Base-by-base conservation (phyloP, 2,329 filamentous ascomycete genomes). In the Colletotrichum liriopes region DNA sequence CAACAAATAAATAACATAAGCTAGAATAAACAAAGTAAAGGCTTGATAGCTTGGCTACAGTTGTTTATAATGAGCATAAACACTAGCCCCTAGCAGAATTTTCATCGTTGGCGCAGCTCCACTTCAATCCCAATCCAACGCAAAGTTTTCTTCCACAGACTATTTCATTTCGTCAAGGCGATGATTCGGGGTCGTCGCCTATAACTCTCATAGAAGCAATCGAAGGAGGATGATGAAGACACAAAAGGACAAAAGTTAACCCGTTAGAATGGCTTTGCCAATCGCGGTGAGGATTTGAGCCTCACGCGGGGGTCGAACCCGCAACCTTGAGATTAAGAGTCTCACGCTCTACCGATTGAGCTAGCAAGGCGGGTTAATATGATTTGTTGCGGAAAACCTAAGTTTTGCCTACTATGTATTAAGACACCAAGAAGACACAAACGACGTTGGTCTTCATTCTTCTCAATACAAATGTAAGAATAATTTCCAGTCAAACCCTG, bases 281-380 rank as follows among this genome's bases (percentile, higher is more conserved):
- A 72, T 72, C 65, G 58, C 58, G 58, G 65, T 68, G 58, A 72
- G 69, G 69, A 72, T 63, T 76, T 76, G 74, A 76, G 75, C 75
- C 75, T 75, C 74, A 76, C 73, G 74, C 74, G 75, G 74, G 75
- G 74, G 74, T 76, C 74, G 73, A 76, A 76, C 74, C 72, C 68
- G 64, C 65, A 73, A 73, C 72, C 72, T 73, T 73, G 68, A 73
- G 72, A 73, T 73, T 89, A 88, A 89, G 90, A 92, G 90, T 91
- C 90, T 91, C 86, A 92, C 90, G 89, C 90, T 92, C 90, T 92
- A 91, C 88, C 88, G 88, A 90, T 90, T 91, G 88, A 90, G 88
- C 88, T 90, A 91, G 85, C 87, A 72, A 72, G 69, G 65, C 69
- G 69, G 65, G 65, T 26, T 26, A 26, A 26, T 26, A 26, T 26